These are phyloP conservation scores for Stemphylium beticola DNA, from an alignment of 2,329 filamentous ascomycete species.

Conservation along the genomic window DNA sequence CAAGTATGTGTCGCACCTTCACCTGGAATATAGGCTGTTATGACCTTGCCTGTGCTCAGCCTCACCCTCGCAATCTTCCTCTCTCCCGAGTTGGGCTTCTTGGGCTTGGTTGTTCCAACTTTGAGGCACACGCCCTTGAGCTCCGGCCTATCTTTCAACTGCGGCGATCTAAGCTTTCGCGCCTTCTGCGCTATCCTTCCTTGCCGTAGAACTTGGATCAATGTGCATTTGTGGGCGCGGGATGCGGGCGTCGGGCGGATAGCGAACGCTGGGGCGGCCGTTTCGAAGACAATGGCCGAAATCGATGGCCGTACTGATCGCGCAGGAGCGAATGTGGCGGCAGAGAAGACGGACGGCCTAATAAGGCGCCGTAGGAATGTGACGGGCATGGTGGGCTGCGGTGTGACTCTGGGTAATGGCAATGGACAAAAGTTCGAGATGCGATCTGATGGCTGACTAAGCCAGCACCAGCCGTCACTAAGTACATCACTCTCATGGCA, in stretches of 20 bases:
- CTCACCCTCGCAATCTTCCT: constrained; percentile 92
- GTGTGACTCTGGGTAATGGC: constrained; percentile 1
- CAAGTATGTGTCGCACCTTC: constrained; percentile 64
- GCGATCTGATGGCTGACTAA: constrained; percentile 16
- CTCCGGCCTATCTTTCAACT: constrained; percentile 75
- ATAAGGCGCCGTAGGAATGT: constrained; percentile 49
- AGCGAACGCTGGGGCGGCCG: constrained; percentile 26
- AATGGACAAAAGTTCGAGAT: constrained; percentile 20
- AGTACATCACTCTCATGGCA: neutral
- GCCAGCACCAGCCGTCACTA: neutral
- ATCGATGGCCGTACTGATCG: constrained; percentile 28
- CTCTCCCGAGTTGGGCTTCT: constrained; percentile 99
- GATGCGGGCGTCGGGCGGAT: constrained; percentile 50
- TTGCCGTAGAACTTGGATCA: constrained; percentile 64
- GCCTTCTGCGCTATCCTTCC: constrained; percentile 80
- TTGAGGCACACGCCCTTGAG: constrained; percentile 97
- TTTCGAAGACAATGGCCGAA: constrained; percentile 25
- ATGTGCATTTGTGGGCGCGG: constrained; percentile 51
- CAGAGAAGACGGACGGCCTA: constrained; percentile 39
- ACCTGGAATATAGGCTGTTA: constrained; percentile 94
- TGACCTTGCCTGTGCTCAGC: constrained; percentile 81
- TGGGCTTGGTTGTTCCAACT: constrained; percentile 91
- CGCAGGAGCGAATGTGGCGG: constrained; percentile 20
- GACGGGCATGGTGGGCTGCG: constrained; percentile 45
- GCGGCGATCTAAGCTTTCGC: constrained; percentile 87